Evolutionary conservation across 768 basidiomycete species (phyloP), one percentile per base, ranked within the genome.

Genomic region (Cantharellus cinnabarinus): DNA sequence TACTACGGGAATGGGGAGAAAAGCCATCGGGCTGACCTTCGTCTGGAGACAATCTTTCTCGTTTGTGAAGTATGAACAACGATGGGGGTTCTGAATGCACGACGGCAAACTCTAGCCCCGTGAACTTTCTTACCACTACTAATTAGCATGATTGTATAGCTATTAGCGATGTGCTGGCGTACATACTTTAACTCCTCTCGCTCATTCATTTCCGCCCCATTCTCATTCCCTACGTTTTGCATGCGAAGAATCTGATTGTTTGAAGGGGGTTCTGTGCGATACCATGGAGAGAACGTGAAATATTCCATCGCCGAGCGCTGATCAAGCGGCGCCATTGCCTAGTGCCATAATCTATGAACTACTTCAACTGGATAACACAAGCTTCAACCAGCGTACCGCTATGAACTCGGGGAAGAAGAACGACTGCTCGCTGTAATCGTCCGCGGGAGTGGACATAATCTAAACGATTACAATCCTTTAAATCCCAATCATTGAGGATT

Each of bases 361-460:
- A 59, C 34, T 38, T 29, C 53, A 55, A 42, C 51, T 52, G 56
- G 40, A 38, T 42, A 41, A 29, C 38, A 29, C 42, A 42, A 29
- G 44, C 44, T 10, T 48, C 20, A 37, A n/a, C 40, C 41, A 55
- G 35, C 4, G 38, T 50, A 80, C 84, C 76, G 85, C 81, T 59
- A 89, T 81, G 84, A 85, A 89, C 68, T 89, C 87, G 68, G 88
- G 85, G 85, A 85, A 89, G 63, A 87, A 88, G 71, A 88, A 89
- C 7, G 58, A 60, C n/a, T 37, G 20, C 20, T 59, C 57, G 58
- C 59, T 60, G 34, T 41, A 41, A 40, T 60, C 56, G 37, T 60
- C 59, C 34, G 59, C 59, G 3, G 59, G 59, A 5, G 59, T 60
- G 3, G 59, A 37, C 59, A 60, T 60, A 5, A 40, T 10, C 10